Conservation (phyloP, 768 basidiomycete species). For the Rhizopogon vesiculosus region DNA sequence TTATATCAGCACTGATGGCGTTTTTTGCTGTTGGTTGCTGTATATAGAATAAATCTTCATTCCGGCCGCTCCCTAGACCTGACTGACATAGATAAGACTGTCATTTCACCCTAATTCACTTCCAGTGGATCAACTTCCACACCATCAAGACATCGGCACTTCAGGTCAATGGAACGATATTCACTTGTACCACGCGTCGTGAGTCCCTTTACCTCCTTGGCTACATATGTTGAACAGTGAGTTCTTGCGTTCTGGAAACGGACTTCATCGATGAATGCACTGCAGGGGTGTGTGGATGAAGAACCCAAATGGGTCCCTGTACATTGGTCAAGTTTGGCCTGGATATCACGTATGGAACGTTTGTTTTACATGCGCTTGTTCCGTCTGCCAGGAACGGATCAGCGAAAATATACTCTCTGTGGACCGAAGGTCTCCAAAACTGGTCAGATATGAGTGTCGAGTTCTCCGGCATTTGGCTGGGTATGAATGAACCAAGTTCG, state of each 20-base stretch:
- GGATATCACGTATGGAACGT: slow-evolving; percentile 33
- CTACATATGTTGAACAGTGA: slow-evolving; percentile 49
- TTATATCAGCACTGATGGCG: too few species aligned
- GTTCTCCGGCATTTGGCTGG: slow-evolving; percentile 65
- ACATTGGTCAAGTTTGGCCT: slow-evolving; percentile 76
- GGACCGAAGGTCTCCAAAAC: slow-evolving; percentile 56
- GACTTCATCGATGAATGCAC: neutral
- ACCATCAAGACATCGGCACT: too few species aligned
- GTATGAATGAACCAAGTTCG: too few species aligned
- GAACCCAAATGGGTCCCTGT: slow-evolving; percentile 69
- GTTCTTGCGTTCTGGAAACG: slow-evolving; percentile 9
- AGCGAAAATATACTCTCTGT: slow-evolving; percentile 46
- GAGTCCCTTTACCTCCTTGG: too few species aligned
- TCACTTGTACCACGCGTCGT: too few species aligned
- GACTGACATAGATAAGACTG: neutral
- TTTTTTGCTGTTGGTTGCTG: neutral
- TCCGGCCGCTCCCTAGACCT: neutral
- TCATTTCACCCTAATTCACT: too few species aligned
- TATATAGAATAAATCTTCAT: neutral
- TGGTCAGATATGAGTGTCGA: slow-evolving; percentile 50
- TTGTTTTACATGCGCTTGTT: neutral
- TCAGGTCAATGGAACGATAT: too few species aligned
- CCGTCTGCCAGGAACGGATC: slow-evolving; percentile 65
- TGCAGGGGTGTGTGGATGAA: slow-evolving; percentile 65
- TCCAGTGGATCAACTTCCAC: too few species aligned